These are phyloP conservation scores for Dactylellina haptotyla DNA, from an alignment of 2,329 filamentous ascomycete genomes.

Conservation along the genomic window DNA sequence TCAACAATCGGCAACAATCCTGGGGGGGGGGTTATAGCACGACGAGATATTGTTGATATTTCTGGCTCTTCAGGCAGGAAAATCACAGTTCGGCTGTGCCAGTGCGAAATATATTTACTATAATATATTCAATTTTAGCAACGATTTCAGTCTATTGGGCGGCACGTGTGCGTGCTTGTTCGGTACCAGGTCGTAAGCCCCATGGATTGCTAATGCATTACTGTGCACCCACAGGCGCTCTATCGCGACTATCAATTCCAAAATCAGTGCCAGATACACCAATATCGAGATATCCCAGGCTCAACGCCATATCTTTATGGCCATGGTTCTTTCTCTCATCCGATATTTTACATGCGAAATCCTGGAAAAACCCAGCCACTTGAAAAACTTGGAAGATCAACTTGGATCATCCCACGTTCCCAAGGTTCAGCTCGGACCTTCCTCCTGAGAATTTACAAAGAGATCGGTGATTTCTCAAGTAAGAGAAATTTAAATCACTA, in stretches of 20 bases:
- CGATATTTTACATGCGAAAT: neutral
- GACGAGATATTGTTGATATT: neutral
- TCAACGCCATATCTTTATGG: neutral
- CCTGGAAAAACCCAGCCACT: neutral
- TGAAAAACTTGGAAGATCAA: constrained; percentile 2
- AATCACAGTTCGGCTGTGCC: no score
- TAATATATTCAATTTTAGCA: no score
- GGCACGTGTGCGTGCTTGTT: constrained; percentile 5
- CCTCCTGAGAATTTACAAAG: neutral
- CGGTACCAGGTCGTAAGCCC: constrained; percentile 1
- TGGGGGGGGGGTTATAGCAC: neutral
- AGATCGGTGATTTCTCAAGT: neutral
- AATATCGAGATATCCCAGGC: neutral
- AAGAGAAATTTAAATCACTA: constrained; percentile 6
- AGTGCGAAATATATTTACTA: no score
- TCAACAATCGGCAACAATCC: neutral
- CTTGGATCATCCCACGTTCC: neutral
- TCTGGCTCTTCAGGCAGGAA: no score
- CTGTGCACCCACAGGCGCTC: constrained; percentile 9
- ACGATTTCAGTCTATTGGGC: no score
- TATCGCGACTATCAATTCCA: neutral
- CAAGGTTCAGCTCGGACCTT: neutral
- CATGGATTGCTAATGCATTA: constrained; percentile 38
- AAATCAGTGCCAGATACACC: neutral
- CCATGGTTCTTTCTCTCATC: neutral